Base-by-base conservation (phyloP, 2,329 filamentous ascomycete genomes). In the Chalaropsis ovoidea region DNA sequence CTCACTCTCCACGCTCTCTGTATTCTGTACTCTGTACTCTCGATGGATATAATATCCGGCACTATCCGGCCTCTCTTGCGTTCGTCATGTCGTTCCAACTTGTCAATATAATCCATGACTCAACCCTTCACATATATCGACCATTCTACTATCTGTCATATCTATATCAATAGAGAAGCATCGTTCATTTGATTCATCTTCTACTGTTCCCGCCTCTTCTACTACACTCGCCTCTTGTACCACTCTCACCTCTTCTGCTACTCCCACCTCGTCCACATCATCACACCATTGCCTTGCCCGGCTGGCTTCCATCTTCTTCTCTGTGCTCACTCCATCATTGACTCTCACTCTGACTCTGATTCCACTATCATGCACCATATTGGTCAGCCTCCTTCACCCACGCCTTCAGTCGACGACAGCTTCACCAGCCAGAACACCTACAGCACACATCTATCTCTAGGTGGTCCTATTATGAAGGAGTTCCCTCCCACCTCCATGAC, bases 321-420 rank as follows among this genome's bases (percentile, higher is more conserved):
- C 31, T 6, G 4, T 19, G 1, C 15, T 6, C n/a, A 47, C 15
- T 47, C 43, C 2, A 2, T 19, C 35, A 3, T 6, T 19, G 15
- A 47, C 39, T 42, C 49, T 64, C 19, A 3, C 31, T 4, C 8
- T n/a, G 39, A 13, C 52, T 58, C 27, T 56, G 41, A 31, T n/a
- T 15, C 17, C 54, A 31, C n/a, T 22, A 66, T 70, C 31, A 74
- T 80, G 78, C 75, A 74, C 67, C 74, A 72, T 64, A 72, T 71
- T 64, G 71, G 74, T 8, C 43, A 47, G 56, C 75, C 78, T 43
- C 77, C 76, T 54, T 81, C 80, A 24, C 80, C 81, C 67, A 76
- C 77, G 64, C 76, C 76, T 22, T 78, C 77, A 61, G 67, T 67
- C 62, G 69, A 69, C 65, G 69, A 68, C 49, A 66, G 68, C 41